Base-by-base conservation (phyloP, 2,329 filamentous ascomycete genomes). In the Fusarium chlamydosporum region DNA sequence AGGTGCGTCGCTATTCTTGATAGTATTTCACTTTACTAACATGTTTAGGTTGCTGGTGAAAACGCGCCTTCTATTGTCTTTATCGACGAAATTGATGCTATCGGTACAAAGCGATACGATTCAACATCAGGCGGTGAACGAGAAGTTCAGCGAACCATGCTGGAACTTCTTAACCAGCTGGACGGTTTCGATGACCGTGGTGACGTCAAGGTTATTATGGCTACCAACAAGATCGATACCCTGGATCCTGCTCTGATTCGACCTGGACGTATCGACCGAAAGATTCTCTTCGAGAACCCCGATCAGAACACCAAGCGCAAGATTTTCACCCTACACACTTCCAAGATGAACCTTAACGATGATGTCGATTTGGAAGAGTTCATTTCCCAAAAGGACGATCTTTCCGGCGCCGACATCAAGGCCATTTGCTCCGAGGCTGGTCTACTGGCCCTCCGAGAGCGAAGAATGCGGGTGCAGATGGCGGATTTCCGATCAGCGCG, bases 161-260 rank as follows among this genome's bases (percentile, higher is more conserved):
- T 55, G 41, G 52, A 55, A 7, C 52, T 55, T 33, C 52, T 55
- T 13, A 55, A 55, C 41, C 52, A 55, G 31, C 23, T 55, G 38
- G 52, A 99, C 79, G 96, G 96, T 75, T 99, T 99, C 82, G 96
- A 99, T 78, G 96, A 99, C 80, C 92, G 96, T 65, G 96, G 96
- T 73, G 96, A 99, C 78, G 95, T 99, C 81, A 99, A 99, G 85
- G 96, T 99, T 66, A 95, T 99, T 80, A 98, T 99, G 94, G 96
- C 96, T 13, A 99, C 96, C 72, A 99, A 99, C 89, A 99, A 99
- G 88, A 99, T 99, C 73, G 96, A 99, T 73, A 97, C 93, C 6
- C 86, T 99, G 29, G 96, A 99, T 77, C 96, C 96, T 56, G 96
- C 96, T 18, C 86, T 99, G 73, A 99, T 99, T 77, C 91, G 96